phyloP scores from a whole-genome alignment of 2,329 filamentous ascomycete species.

The Geosmithia flava region DNA sequence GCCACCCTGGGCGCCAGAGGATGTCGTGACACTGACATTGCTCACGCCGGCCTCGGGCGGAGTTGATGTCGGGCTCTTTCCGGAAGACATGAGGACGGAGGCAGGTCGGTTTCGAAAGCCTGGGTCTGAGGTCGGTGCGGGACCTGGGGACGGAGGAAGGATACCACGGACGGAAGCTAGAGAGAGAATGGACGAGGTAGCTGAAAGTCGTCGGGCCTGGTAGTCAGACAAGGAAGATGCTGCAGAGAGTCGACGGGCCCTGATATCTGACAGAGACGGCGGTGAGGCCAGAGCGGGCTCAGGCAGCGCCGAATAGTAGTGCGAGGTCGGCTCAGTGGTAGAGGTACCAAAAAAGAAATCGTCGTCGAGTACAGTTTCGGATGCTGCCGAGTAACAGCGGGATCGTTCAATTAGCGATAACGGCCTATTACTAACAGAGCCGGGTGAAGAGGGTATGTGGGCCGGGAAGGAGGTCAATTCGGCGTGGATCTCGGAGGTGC shows the following conservation, averaged over 20 bases:
- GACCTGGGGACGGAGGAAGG: slow-evolving; percentile 34
- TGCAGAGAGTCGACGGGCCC: slow-evolving; percentile 39
- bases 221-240: not conserved
- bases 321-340: not conserved
- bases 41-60: slow-evolving; percentile 38
- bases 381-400: slow-evolving; percentile 28
- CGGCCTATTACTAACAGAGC: slow-evolving; percentile 27
- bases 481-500: slow-evolving; percentile 42
- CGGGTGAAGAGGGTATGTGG: slow-evolving; percentile 34
- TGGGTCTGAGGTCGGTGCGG: slow-evolving; percentile 39
- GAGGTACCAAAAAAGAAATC: slow-evolving; percentile 17
- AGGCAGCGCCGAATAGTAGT: slow-evolving; percentile 22
- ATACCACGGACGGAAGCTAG: slow-evolving; percentile 47
- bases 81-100: slow-evolving; percentile 32
- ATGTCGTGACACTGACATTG: slow-evolving; percentile 40
- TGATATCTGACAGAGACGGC: slow-evolving; percentile 35
- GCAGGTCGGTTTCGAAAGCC: slow-evolving; percentile 26
- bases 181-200: slow-evolving; percentile 57
- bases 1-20: slow-evolving; percentile 24
- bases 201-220: slow-evolving; percentile 55
- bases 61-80: slow-evolving; percentile 19
- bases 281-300: slow-evolving; percentile 34
- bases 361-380: slow-evolving; percentile 25
- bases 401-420: slow-evolving; percentile 26
- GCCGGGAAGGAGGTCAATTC: slow-evolving; percentile 47